A percentile compares a stretch with the other conserved stretches of the same genome.
Conservation (phyloP, 2,329 filamentous ascomycete genomes). For the Penicillium sp. region DNA sequence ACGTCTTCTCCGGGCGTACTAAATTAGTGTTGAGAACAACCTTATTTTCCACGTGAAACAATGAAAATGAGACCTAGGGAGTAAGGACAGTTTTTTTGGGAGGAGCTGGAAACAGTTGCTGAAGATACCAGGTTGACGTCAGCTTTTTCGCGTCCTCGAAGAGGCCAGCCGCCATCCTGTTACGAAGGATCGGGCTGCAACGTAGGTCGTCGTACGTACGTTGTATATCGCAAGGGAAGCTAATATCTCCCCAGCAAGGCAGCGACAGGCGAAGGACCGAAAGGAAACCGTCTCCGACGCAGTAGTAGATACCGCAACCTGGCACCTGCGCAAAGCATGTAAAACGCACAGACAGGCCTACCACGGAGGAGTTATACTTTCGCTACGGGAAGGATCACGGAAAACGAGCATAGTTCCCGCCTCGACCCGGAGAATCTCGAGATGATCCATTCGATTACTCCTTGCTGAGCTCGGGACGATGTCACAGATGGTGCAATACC, state of each 20-base stretch:
- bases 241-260: too few species aligned
- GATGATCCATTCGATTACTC: background rate
- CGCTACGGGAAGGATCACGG: conserved; percentile 1
- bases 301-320: background rate
- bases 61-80: background rate
- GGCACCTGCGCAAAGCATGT: background rate
- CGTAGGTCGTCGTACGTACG: background rate
- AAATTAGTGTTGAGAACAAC: background rate
- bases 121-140: background rate
- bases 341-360: background rate
- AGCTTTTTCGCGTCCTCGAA: background rate
- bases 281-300: background rate
- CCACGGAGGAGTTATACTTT: background rate
- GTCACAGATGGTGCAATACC: conserved; percentile 10
- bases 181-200: background rate
- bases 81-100: background rate
- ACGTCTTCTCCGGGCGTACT: background rate
- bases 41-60: conserved; percentile 1
- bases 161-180: background rate
- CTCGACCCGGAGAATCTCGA: background rate
- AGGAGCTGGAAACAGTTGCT: background rate
- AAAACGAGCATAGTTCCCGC: background rate
- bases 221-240: background rate
- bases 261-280: background rate
- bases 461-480: background rate